phyloP scores from a whole-genome alignment of 768 basidiomycete genomes.

The Russula sp. region DNA sequence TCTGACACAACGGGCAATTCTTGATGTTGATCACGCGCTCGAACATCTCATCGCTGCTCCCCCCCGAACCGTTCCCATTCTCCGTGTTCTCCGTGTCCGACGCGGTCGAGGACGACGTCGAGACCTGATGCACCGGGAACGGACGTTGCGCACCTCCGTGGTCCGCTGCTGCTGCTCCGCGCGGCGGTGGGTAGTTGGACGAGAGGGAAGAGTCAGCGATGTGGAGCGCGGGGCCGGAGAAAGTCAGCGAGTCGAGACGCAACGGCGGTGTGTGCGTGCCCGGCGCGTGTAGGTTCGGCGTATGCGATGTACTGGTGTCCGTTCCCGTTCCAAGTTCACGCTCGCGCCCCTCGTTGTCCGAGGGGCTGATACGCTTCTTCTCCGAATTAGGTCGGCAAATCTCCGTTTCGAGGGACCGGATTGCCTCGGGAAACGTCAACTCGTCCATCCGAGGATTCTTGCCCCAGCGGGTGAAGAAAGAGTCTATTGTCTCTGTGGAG shows the following conservation, averaged over 20 bases:
- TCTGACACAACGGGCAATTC: slow-evolving; percentile 90
- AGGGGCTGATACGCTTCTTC: slow-evolving; percentile 54
- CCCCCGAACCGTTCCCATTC: slow-evolving; percentile 10
- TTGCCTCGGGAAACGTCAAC: slow-evolving; percentile 68
- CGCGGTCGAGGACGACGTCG: slow-evolving; percentile 34
- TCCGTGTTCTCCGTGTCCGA: slow-evolving; percentile 40
- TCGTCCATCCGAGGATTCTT: slow-evolving; percentile 62
- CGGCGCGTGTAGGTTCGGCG: slow-evolving; percentile 39
- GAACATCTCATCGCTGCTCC: slow-evolving; percentile 32
- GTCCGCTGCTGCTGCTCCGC: neutral
- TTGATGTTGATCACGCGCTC: slow-evolving; percentile 94
- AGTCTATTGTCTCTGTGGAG: slow-evolving; percentile 64
- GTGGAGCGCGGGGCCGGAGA: slow-evolving; percentile 46
- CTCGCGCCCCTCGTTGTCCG: slow-evolving; percentile 31
- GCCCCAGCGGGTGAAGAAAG: slow-evolving; percentile 68
- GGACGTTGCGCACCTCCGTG: neutral
- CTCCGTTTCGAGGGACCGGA: slow-evolving; percentile 82
- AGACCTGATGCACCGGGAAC: slow-evolving; percentile 23
- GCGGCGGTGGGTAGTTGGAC: neutral
- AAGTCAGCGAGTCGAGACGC: slow-evolving; percentile 51
- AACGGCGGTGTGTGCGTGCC: slow-evolving; percentile 30
- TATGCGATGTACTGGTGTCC: slow-evolving; percentile 46
- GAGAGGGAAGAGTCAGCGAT: slow-evolving; percentile 22
- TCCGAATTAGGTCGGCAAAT: slow-evolving; percentile 66
- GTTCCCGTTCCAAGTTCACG: slow-evolving; percentile 16